phyloP scores from a whole-genome alignment of 768 basidiomycete species.

The Mycena epipterygia region DNA sequence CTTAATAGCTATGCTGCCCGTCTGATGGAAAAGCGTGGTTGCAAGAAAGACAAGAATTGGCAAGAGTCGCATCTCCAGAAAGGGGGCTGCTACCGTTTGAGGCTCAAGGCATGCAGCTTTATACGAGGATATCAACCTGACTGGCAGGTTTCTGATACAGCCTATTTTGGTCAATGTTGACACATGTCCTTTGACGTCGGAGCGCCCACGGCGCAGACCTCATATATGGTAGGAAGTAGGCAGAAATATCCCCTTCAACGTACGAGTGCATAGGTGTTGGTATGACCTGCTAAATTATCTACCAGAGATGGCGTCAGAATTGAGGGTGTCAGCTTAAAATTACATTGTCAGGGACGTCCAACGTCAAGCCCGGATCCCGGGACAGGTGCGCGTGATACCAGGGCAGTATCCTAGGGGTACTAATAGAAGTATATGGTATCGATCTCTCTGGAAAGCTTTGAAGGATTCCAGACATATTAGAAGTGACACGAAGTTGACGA shows the following conservation, averaged over 20 bases:
- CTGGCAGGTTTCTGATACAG: not conserved
- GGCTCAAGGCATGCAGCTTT: slow-evolving; percentile 9
- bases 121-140: slow-evolving; percentile 3
- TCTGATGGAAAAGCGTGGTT: slow-evolving; percentile 6
- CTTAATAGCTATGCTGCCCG: slow-evolving; percentile 7
- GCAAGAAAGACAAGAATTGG: slow-evolving; percentile 8
- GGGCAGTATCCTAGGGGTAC: slow-evolving; percentile 1
- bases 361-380: not conserved
- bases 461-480: not conserved
- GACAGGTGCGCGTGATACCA: not conserved
- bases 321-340: slow-evolving; percentile 7
- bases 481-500: not conserved
- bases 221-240: not conserved
- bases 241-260: not conserved
- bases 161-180: too few species aligned
- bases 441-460: slow-evolving; percentile 1
- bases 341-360: slow-evolving; percentile 1
- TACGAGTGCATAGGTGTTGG: not conserved
- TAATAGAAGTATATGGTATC: not conserved
- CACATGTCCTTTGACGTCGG: slow-evolving; percentile 1
- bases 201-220: not conserved
- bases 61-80: slow-evolving; percentile 7
- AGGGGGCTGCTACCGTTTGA: slow-evolving; percentile 4
- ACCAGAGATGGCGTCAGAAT: slow-evolving; percentile 9
- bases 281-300: not conserved